Base-by-base conservation (phyloP, 495 filamentous ascomycete species). In the Lepidopterella palustris region DNA sequence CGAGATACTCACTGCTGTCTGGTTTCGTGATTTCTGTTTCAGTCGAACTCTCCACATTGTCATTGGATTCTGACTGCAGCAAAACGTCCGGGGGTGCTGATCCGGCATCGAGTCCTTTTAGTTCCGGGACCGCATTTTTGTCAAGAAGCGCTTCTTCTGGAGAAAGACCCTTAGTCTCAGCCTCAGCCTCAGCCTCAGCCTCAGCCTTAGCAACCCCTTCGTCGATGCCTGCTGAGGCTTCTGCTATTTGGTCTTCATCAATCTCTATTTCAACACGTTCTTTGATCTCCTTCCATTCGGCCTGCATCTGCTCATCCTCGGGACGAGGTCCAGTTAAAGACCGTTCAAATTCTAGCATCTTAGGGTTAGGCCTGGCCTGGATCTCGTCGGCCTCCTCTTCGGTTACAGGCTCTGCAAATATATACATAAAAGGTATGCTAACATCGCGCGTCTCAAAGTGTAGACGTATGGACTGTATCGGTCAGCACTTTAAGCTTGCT, bases 351-450 rank as follows among this genome's bases (percentile, higher is more conserved):
- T 81, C 82, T 39, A 86, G 80, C 13, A 91, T 79, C 48, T 79
- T 76, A 10, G 73, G 79, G 45, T 79, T 76, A 45, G 81, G 84
- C 29, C 76, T 77, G 5, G 72, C 78, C 73, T 98, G 95, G 42
- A 96, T 89, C 9, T 76, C 71, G 13, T 87, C 74, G 35, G 95
- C 87, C 49, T 88, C 76, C 6, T 82, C 79, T 13, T 86, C 79
- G 0, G 82, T 81, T 18, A 97, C 84, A 8, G 93, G 92, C 72
- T 95, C 86, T 25, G 85, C 90, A 65, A 95, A 91, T 25, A 96
- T 81, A 66, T 90, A 88, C 89, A 97, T 96, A 65, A 83, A 87
- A 0, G 86, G 84, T 0, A 76, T 73, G 24, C 65, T 40, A 3
- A 71, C 71, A 5, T 82, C 79, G 18, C 87, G 79, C 0, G 91